Percentiles rank a stretch among this genome's conserved stretches.
Evolutionary conservation across 257 asterid genomes (phyloP).

Genomic region (Henckelia pumila): DNA sequence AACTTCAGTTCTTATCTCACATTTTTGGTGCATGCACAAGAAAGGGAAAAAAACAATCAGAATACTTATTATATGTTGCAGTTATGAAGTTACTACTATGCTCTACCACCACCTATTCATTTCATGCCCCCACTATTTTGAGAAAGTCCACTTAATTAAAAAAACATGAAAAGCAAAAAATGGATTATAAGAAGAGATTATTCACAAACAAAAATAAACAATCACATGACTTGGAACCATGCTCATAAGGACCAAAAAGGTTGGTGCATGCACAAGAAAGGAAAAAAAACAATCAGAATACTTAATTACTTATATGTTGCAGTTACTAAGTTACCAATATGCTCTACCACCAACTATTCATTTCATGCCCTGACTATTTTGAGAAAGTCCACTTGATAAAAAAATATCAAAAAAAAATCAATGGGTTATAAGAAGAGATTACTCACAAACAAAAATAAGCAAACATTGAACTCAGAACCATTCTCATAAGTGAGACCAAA

Average conservation of each 20-base stretch:
- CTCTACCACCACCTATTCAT: background rate
- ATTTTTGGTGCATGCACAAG: background rate
- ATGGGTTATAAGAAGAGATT: background rate
- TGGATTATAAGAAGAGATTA: background rate
- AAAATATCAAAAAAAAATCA: background rate
- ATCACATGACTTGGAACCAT: background rate
- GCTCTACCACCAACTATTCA: background rate
- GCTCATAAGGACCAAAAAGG: slow-evolving; percentile 7
- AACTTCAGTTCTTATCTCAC: background rate
- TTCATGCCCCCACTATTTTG: slow-evolving; percentile 11
- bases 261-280: background rate
- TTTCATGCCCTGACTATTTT: slow-evolving; percentile 12
- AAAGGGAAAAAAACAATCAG: background rate
- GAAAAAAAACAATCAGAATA: background rate
- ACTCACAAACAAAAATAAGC: background rate
- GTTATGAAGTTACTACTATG: slow-evolving; percentile 8
- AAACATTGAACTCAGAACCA: background rate
- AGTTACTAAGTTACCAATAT: slow-evolving; percentile 10
- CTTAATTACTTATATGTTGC: background rate
- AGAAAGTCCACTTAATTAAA: slow-evolving; percentile 2
- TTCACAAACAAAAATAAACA: background rate
- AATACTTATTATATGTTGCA: background rate
- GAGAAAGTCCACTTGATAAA: slow-evolving; percentile 3
- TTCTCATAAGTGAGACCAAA: background rate
- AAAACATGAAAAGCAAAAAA: background rate